Percentiles rank a stretch among this genome's conserved stretches.
phyloP scores from a whole-genome alignment of 345 rosid species.

The Gossypium turneri region DNA sequence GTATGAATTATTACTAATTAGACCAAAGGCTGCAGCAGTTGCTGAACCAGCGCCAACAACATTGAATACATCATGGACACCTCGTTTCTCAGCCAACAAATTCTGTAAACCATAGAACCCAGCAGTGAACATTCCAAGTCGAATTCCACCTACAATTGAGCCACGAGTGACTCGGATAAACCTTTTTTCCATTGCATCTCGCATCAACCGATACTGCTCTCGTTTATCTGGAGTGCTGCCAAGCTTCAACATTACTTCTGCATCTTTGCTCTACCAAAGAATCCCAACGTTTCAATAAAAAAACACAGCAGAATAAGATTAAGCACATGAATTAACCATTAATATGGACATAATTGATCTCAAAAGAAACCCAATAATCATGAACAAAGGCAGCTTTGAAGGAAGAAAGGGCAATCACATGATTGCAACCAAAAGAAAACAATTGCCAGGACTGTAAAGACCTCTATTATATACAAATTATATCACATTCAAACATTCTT shows the following conservation, averaged over 20 bases:
- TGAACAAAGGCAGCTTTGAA: background rate
- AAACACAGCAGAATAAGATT: background rate
- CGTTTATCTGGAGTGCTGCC: slow-evolving; percentile 93
- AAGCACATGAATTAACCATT: background rate
- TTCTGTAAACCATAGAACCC: slow-evolving; percentile 71
- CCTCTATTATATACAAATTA: background rate
- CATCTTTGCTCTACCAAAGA: slow-evolving; percentile 77
- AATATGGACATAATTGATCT: background rate
- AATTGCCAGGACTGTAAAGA: background rate
- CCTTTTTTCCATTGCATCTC: slow-evolving; percentile 96
- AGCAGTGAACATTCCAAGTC: slow-evolving; percentile 93
- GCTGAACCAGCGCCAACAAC: slow-evolving; percentile 93
- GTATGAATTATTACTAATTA: slow-evolving; percentile 49
- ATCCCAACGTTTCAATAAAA: background rate
- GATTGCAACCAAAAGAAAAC: background rate
- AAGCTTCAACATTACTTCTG: slow-evolving; percentile 90
- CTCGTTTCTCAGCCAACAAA: slow-evolving; percentile 73
- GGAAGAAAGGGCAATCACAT: background rate
- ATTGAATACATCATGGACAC: slow-evolving; percentile 74
- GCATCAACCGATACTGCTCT: slow-evolving; percentile 77
- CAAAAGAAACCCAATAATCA: background rate
- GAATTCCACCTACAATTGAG: slow-evolving; percentile 82
- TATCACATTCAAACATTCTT: background rate
- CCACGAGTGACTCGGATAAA: slow-evolving; percentile 82
- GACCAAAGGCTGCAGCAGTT: slow-evolving; percentile 84